Percentiles rank a stretch among this genome's conserved stretches.
These are phyloP conservation scores for Hygrophoropsis aurantiaca DNA, from an alignment of 768 basidiomycete species.

Conservation along the genomic window DNA sequence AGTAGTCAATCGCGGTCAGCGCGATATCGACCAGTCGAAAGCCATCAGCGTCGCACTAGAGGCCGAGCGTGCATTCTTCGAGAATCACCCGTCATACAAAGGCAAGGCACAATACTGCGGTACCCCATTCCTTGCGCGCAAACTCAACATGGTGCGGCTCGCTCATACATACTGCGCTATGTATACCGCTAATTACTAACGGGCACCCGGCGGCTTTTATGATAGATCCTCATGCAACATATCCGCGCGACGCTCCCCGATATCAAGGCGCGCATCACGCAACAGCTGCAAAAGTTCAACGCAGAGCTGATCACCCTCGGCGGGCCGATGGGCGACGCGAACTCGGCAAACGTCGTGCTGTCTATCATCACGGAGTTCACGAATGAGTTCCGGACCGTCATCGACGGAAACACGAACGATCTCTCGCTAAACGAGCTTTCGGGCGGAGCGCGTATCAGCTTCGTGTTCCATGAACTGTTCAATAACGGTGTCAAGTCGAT, in stretches of 20 bases:
- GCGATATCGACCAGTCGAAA: conserved; percentile 91
- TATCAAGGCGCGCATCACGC: conserved; percentile 93
- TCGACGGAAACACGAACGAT: conserved; percentile 97
- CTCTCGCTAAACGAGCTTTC: conserved; percentile 92
- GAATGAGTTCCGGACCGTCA: conserved; percentile 92
- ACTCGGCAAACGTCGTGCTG: conserved; percentile 88
- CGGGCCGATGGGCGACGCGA: conserved; percentile 81
- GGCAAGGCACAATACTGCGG: conserved; percentile 95
- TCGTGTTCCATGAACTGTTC: conserved; percentile 98
- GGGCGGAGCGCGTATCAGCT: conserved; percentile 98
- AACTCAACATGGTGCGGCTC: conserved; percentile 82
- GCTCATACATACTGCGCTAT: background rate
- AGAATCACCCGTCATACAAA: conserved; percentile 90
- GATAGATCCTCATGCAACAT: conserved; percentile 97
- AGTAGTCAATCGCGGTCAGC: conserved; percentile 97
- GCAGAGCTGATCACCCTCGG: conserved; percentile 83
- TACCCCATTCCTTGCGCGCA: conserved; percentile 93
- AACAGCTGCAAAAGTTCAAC: conserved; percentile 86
- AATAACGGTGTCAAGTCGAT: conserved; percentile 94
- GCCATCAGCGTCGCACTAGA: conserved; percentile 85
- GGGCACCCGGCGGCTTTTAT: conserved; percentile 1
- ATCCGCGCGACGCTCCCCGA: conserved; percentile 97
- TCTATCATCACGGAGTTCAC: conserved; percentile 99
- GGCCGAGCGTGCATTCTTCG: conserved; percentile 89
- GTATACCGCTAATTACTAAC: background rate